These are phyloP conservation scores for Naganishia kalamii DNA, from an alignment of 768 basidiomycete species.

Conservation along the genomic window DNA sequence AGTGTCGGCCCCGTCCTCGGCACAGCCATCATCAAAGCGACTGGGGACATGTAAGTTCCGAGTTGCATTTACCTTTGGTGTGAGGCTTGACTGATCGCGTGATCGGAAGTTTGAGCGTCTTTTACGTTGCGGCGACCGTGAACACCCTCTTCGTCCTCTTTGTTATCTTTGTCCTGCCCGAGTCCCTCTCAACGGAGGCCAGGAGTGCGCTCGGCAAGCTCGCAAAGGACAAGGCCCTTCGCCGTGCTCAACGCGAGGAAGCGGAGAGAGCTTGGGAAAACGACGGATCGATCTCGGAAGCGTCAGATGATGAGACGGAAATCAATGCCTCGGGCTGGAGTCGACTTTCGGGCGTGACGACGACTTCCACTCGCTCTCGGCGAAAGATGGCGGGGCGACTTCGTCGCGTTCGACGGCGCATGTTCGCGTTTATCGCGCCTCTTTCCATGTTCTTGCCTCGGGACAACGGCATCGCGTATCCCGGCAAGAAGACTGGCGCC, in stretches of 20 bases:
- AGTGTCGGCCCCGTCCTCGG: constrained; percentile 71
- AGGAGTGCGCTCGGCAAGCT: constrained; percentile 31
- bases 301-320: constrained; percentile 9
- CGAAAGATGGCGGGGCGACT: constrained; percentile 33
- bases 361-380: constrained; percentile 14
- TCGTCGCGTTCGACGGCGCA: constrained; percentile 43
- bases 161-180: constrained; percentile 57
- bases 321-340: constrained; percentile 33
- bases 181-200: constrained; percentile 57
- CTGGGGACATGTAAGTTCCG: constrained; percentile 48
- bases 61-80: too few species aligned
- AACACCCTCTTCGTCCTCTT: constrained; percentile 59
- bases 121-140: constrained; percentile 58
- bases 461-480: constrained; percentile 26
- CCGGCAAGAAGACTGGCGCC: constrained; percentile 30
- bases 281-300: constrained; percentile 3
- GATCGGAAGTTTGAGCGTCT: constrained; percentile 53
- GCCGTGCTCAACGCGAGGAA: constrained; percentile 28
- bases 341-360: constrained; percentile 24
- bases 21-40: constrained; percentile 57
- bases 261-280: constrained; percentile 42
- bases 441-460: constrained; percentile 65
- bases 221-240: constrained; percentile 24
- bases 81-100: neutral
- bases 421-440: constrained; percentile 56